Base-by-base conservation (phyloP, 2,329 filamentous ascomycete genomes). In the Purpureocillium lavendulum region DNA sequence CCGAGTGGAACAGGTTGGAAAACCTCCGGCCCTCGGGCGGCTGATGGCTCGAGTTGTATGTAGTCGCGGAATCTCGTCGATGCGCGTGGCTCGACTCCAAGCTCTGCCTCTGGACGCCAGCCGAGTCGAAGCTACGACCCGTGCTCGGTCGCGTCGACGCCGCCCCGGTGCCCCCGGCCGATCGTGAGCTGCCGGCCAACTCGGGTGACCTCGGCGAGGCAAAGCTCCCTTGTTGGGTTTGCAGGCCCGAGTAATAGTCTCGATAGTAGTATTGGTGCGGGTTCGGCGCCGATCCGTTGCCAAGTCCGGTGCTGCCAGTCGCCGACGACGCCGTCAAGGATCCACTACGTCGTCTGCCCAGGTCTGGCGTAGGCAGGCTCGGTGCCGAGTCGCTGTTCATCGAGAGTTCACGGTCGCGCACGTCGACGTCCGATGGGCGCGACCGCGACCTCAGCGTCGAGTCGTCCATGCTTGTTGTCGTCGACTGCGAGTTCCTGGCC, bases 1-100 rank as follows among this genome's bases (percentile, higher is more conserved):
- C 88, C 1, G 88, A 94, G 44, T 86, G 86, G 66, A 95, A 95
- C 16, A 94, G 67, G 5, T 82, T 84, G 0, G 84, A 89, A 51
- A 77, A 82, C 32, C 82, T 79, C 30, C 70, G 69, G 26, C 58
- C 58, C 11, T 73, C 67, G 42, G 58, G 64, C 17, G 60, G 58
- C 30, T 61, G 64, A 42, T 67, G 63, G 46, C 61, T 66, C 32
- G 73, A 73, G 46, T 67, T 68, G 52, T 73, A 72, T 4, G 70
- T 71, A 11, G 73, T 75, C 43, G 62, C 71, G 0, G 77, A 79
- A 48, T 80, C 73, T 24, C 71, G 69, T 30, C 68, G 64, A 30
- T 59, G 57, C 10, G 67, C 64, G 15, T 57, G 57, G 31, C 58
- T 53, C 11, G 67, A 73, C 12, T 80, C 76, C 18, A 66, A 65